phyloP scores from a whole-genome alignment of 2,329 filamentous ascomycete species.

The Phialophora chinensis region DNA sequence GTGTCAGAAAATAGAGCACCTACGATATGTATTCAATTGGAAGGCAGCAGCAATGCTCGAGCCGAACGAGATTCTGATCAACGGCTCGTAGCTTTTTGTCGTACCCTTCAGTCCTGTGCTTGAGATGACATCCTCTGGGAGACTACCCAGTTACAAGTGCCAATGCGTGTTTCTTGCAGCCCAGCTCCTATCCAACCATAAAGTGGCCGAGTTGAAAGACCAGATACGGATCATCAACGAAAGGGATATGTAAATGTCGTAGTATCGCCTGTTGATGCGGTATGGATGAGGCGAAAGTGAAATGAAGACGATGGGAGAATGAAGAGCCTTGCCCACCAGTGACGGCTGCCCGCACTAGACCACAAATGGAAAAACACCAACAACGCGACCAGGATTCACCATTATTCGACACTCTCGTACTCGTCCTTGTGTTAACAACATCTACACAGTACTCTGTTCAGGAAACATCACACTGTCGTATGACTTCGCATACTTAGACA shows the following conservation, averaged over 20 bases:
- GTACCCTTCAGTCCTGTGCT: not conserved
- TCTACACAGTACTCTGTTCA: not conserved
- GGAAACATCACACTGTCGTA: not conserved
- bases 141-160: not conserved
- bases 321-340: conserved; percentile 6
- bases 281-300: conserved; percentile 3
- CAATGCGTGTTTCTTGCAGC: not conserved
- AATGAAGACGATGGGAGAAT: not conserved
- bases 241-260: conserved; percentile 55
- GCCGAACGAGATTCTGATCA: too few species aligned
- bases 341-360: conserved; percentile 18
- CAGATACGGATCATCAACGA: conserved; percentile 57
- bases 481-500: not conserved
- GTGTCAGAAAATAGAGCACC: not conserved
- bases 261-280: conserved; percentile 20
- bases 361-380: conserved; percentile 18
- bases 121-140: not conserved
- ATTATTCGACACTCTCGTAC: not conserved
- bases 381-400: not conserved
- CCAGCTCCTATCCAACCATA: not conserved
- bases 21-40: not conserved
- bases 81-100: not conserved
- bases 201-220: conserved; percentile 46
- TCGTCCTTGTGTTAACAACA: not conserved
- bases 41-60: not conserved